Conservation (phyloP, 805 yeast species). For the Yarrowia sp. region DNA sequence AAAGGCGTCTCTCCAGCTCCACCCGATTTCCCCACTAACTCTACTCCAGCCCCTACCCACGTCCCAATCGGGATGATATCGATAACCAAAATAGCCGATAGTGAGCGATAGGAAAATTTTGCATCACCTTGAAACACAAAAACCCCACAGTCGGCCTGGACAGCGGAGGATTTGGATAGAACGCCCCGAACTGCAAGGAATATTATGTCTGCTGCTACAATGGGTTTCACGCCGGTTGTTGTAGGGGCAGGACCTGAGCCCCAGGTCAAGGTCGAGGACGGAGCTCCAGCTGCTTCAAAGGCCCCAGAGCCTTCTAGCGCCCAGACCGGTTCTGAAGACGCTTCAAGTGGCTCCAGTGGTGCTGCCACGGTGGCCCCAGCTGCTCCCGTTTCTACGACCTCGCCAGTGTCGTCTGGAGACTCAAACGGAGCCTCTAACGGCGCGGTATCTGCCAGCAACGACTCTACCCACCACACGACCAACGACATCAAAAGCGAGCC, state of each 20-base stretch:
- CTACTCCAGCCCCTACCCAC: background rate
- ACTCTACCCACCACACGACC: background rate
- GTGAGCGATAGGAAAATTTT: conserved; percentile 25
- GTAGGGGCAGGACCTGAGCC: background rate
- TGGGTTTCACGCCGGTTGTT: conserved; percentile 20
- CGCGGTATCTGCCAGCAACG: too few species aligned
- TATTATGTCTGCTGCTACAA: conserved; percentile 22
- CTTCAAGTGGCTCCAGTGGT: too few species aligned
- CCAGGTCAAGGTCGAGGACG: background rate
- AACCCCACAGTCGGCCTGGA: conserved; percentile 14
- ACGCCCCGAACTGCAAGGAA: background rate
- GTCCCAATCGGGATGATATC: conserved; percentile 23
- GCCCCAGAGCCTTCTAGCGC: too few species aligned
- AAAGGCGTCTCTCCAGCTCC: too few species aligned
- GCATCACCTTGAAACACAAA: conserved; percentile 22
- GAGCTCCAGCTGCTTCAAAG: background rate
- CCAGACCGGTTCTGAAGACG: too few species aligned
- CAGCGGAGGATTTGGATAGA: background rate
- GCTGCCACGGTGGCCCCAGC: background rate
- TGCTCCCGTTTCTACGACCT: background rate
- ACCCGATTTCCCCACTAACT: background rate
- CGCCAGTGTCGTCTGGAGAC: too few species aligned
- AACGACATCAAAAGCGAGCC: background rate
- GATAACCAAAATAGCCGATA: conserved; percentile 25
- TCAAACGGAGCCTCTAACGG: too few species aligned